Evolutionary conservation across 495 filamentous ascomycete species (phyloP), one percentile per base, ranked within the genome.

Genomic region (Penicillium samsonianum): DNA sequence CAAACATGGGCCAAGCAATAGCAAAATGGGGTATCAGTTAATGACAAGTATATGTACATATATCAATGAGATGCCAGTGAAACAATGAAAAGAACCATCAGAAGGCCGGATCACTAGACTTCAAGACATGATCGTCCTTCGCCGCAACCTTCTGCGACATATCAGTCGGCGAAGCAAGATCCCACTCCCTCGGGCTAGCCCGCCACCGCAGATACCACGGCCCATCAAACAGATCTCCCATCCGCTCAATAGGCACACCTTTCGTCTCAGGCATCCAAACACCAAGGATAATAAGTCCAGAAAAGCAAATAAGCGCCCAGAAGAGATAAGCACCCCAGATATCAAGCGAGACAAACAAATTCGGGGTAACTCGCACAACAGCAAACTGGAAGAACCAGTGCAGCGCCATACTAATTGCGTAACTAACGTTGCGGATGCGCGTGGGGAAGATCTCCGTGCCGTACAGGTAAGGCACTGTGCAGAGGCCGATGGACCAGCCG

Each of bases 311-410:
- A 12, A 69, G 60, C 0, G 73, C 70, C 75, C 74, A 79, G 57
- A 79, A 79, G 16, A 78, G 62, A 51, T 77, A 79, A 1, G 77
- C 77, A 4, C 77, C 77, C 75, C 74, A 79, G 17, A 75, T 63
- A 49, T 78, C 38, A 38, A 79, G 58, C 16, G 66, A 67, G 31
- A 64, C 70, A 49, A 80, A 75, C 77, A 79, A 78, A 55, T 76
- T 77, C 0, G 73, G 73, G 2, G 77, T 79, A 17, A 79, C 77
- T 6, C 75, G 73, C 17, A 79, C 77, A 20, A 79, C 75, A 23
- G 77, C 75, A 59, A 79, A 79, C 63, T 78, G 75, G 65, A 77
- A 79, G 59, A 77, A 73, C 77, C 77, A 79, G 56, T 78, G 77
- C 26, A 78, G 57, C 0, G 66, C 67, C 75, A 78, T 79, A 40